Evolutionary conservation across 139 green algal species (phyloP), one percentile per base, ranked within the genome.

Genomic region (Spirogloea muscicola): DNA sequence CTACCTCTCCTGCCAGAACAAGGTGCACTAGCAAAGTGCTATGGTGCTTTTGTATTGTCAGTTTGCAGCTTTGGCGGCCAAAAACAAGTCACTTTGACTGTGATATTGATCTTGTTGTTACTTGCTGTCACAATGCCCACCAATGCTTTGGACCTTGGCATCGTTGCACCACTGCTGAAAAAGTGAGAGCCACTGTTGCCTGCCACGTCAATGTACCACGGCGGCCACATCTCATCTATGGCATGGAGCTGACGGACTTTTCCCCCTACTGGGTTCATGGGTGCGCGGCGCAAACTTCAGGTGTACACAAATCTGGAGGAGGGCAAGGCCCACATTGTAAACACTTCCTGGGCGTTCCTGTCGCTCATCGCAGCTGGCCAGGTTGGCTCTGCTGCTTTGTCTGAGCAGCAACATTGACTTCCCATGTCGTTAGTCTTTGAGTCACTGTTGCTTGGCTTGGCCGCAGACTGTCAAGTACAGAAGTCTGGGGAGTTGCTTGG

Each of bases 1-100:
- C 82, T 98, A 99, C 85, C 87, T 97, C 46, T 95, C 88, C 3
- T 97, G 91, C 73, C 87, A 98, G 77, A 87, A 96, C 67, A 98
- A 98, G 88, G 75, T 82, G 34, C 13, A 52, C n/a, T n/a, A n/a
- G n/a, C n/a, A 21, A 55, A 21, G 46, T 55, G 21, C 21, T 21
- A 55, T 31, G 21, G 21, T 55, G 21, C 21, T 55, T 55, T 21
- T 21, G 21, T 21, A 21, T 21, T 21, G 21, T 55, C 46, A 55
- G 46, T 55, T 55, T 55, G 21, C 21, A 31, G 46, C 46, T 55
- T 21, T 55, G 46, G 21, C 21, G 21, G 21, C 21, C 46, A 21
- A 55, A 55, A 31, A 55, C 21, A 55, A 21, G 46, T 55, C 46
- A 55, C 21, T n/a, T n/a, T n/a, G n/a, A 55, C 21, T n/a, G n/a